Base-by-base conservation (phyloP, 73 alveolate species). In the Diophrys sp. region DNA sequence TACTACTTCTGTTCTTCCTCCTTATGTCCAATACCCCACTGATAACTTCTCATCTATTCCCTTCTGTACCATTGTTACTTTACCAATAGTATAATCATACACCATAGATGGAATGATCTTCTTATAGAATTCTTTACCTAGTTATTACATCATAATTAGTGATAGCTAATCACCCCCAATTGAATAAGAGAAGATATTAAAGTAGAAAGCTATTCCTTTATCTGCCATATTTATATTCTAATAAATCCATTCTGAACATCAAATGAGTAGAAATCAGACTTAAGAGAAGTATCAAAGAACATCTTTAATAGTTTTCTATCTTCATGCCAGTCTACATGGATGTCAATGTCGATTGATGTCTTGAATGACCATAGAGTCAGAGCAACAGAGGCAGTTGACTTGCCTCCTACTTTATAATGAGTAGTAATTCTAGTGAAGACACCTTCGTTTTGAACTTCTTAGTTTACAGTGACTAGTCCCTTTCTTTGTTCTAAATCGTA, bases 301-400 rank as follows among this genome's bases (percentile, higher is more conserved):
- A 82, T 74, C 62, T 79, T 84, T 14, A 84, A 75, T 23, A 78
- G 74, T 44, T 84, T 84, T 67, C 71, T 78, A 31, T 70, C 69
- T 31, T 84, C 92, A 33, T 82, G 76, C 92, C 92, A 84, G 56
- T 79, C 77, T 0, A 79, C 92, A 27, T 55, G 31, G 0, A 81
- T 79, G 14, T 67, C 70, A 67, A 84, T 70, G 70, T 78, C 88
- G 2, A 84, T 78, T 56, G 83, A 62, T 0, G 87, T 76, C 0
- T 80, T 78, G 56, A 69, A 77, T 68, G 73, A 53, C 29, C 33
- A 71, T 73, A 84, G 71, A 30, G 67, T 57, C 8, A 79, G 54
- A 0, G 75, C 31, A 8, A 72, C 56, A 1, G 25, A 8, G 23
- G 25, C 23, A 2, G 62, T 34, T n/a, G 82, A 73, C 30, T 81